Evolutionary conservation across 1,284 basidiomycete species (phyloP).

Genomic region (Xerocomus minutiporus): DNA sequence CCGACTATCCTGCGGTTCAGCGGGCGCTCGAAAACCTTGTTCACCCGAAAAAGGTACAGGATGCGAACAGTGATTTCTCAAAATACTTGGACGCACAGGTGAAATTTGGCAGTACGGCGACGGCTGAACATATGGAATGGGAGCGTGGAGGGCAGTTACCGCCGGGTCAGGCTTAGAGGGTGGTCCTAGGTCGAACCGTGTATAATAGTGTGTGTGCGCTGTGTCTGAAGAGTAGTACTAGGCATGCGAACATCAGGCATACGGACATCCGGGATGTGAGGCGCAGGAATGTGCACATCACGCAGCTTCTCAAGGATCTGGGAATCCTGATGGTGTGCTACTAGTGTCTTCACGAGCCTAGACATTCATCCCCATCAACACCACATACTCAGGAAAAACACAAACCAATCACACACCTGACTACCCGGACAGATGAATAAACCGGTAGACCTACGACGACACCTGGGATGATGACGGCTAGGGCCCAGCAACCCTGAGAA

Average conservation of each 20-base stretch:
- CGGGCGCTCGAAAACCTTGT: background rate
- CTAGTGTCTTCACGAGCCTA: slow-evolving; percentile 6
- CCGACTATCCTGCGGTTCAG: background rate
- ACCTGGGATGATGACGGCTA: slow-evolving; percentile 10
- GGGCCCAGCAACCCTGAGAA: slow-evolving; percentile 15
- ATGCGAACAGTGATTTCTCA: background rate
- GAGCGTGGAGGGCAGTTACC: background rate
- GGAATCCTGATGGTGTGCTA: slow-evolving; percentile 3
- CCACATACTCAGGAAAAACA: too few species aligned
- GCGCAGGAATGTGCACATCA: background rate
- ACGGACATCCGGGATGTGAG: too few species aligned
- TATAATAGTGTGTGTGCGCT: too few species aligned
- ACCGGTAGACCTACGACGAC: slow-evolving; percentile 4
- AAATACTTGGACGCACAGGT: slow-evolving; percentile 3
- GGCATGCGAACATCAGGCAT: too few species aligned
- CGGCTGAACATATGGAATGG: slow-evolving; percentile 3
- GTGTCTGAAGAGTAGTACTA: too few species aligned
- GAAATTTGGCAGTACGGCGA: background rate
- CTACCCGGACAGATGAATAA: slow-evolving; percentile 9
- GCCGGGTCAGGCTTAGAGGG: background rate
- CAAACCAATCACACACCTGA: slow-evolving; percentile 15
- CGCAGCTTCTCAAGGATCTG: slow-evolving; percentile 4
- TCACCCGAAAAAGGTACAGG: background rate
- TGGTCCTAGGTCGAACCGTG: background rate
- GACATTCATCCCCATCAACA: slow-evolving; percentile 6